These are phyloP conservation scores for Termitomyces sp. DNA, from an alignment of 768 basidiomycete genomes.

Conservation along the genomic window DNA sequence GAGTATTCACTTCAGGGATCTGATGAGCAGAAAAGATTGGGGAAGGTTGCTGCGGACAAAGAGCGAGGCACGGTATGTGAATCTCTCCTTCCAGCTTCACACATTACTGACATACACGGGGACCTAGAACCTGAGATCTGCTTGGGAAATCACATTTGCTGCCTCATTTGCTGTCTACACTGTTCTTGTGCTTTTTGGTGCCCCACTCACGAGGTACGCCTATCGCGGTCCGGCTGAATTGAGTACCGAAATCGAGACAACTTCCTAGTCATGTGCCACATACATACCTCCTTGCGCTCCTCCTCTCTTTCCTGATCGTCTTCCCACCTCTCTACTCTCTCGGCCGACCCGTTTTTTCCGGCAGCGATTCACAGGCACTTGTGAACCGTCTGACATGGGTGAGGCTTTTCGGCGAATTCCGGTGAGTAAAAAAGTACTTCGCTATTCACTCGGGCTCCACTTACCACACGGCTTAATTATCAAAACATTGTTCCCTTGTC, in stretches of 20 bases:
- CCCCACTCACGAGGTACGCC: slow-evolving; percentile 56
- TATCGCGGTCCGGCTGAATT: slow-evolving; percentile 14
- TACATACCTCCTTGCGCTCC: slow-evolving; percentile 66
- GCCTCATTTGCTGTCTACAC: slow-evolving; percentile 44
- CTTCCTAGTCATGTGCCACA: slow-evolving; percentile 44
- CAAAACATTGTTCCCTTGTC: not conserved
- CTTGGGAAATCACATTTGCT: slow-evolving; percentile 49
- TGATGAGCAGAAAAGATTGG: slow-evolving; percentile 38
- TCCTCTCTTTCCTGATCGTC: slow-evolving; percentile 62
- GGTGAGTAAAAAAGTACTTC: slow-evolving; percentile 47
- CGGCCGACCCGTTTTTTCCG: slow-evolving; percentile 51
- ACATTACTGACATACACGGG: not conserved
- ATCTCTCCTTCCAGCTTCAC: not conserved
- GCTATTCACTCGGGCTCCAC: slow-evolving; percentile 3
- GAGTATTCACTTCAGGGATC: slow-evolving; percentile 36
- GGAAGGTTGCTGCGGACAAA: slow-evolving; percentile 35
- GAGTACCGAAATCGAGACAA: not conserved
- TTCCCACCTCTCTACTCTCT: slow-evolving; percentile 71
- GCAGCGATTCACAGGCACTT: slow-evolving; percentile 34
- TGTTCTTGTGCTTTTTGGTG: slow-evolving; percentile 67
- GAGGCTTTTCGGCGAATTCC: slow-evolving; percentile 76
- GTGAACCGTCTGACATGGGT: slow-evolving; percentile 66
- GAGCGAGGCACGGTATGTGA: slow-evolving; percentile 36
- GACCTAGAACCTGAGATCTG: slow-evolving; percentile 46
- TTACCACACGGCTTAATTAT: not conserved